Base-by-base conservation (phyloP, 1,284 basidiomycete species). In the Takashimella koratensis region DNA sequence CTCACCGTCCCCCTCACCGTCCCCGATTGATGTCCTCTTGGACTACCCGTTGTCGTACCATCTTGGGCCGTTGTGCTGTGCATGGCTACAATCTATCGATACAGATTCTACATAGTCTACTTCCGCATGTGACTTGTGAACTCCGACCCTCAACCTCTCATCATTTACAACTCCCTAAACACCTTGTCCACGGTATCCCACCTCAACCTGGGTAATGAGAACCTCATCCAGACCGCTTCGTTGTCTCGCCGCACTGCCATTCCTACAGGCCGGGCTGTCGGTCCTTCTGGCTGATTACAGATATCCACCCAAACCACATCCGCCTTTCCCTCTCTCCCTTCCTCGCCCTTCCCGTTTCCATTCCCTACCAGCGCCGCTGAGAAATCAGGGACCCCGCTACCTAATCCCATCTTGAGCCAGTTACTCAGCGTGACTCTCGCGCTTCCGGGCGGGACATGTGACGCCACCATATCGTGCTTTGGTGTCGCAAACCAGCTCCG, bases 361-460 rank as follows among this genome's bases (percentile, higher is more conserved):
- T 16, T 36, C 30, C 16, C 16, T 8, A 36, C 16, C n/a, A 47
- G 25, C n/a, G 50, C 50, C 3, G 50, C 43, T 10, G 25, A 36
- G 44, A 52, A 52, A 47, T 52, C 44, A 52, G 27, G 43, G 30
- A 46, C 6, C 16, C 3, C 23, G 20, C 43, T 26, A 43, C 49
- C 50, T 43, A 52, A 47, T 39, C 30, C 26, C 50, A 47, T 52
- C 27, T 52, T 52, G 19, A 52, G 26, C 50, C 50, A 52, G 30
- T 52, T 52, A 41, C 50, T 52, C 12, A 52, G 19, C 21, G 44
- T 47, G 16, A 52, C 36, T 40, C 50, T 45, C 4, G 44, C 44
- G 20, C 24, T 20, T 3, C 20, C 44, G 4, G 16, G 13, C 3
- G 50, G 50, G 44, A 52, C 40, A 52, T 52, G 50, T 5, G 50